Evolutionary conservation across 495 filamentous ascomycete species (phyloP), one percentile per base, ranked within the genome.

Genomic region (Trichoderma asperelloides): DNA sequence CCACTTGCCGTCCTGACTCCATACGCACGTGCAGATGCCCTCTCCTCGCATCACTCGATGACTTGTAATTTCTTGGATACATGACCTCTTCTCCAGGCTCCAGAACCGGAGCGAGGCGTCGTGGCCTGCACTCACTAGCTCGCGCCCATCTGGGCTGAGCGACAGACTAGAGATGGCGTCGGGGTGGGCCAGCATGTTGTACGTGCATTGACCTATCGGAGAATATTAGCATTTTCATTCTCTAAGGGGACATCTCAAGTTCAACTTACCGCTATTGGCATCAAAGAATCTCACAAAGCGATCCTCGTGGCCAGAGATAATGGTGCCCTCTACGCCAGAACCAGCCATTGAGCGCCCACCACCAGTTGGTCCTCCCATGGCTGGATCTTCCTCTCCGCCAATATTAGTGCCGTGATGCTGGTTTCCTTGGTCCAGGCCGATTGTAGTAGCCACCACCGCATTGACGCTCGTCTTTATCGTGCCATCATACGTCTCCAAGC

Each of bases 291-390:
- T 83, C 69, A 98, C 93, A 73, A 90, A 97, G 70, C 88, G 86
- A 79, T 98, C 95, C 76, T 98, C 95, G 74, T 98, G 93, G 70
- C 95, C 95, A 63, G 88, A 95, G 69, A 98, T 96, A 45, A 98
- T 88, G 47, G 94, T 88, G 8, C 95, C 96, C 71, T 97, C 92
- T 2, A 96, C 87, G 27, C 91, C 93, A 27, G 85, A 88, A 12
- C 81, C 78, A n/a, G 75, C 76, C 75, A 77, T 79, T 2, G 80
- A 76, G 11, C 76, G 77, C 69, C 87, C 91, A 18, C 88, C 87
- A 3, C 88, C 87, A 3, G 96, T 93, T 11, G 96, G 98, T 25
- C 93, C 91, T 23, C 77, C 73, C 37, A 82, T 86, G 30, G 85
- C 84, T 12, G 68, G 67, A 55, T 82, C 80, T 51, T 84, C 82